Evolutionary conservation across 305 asterid species (phyloP).

Genomic region (Fraxinus xanthoxyloides): DNA sequence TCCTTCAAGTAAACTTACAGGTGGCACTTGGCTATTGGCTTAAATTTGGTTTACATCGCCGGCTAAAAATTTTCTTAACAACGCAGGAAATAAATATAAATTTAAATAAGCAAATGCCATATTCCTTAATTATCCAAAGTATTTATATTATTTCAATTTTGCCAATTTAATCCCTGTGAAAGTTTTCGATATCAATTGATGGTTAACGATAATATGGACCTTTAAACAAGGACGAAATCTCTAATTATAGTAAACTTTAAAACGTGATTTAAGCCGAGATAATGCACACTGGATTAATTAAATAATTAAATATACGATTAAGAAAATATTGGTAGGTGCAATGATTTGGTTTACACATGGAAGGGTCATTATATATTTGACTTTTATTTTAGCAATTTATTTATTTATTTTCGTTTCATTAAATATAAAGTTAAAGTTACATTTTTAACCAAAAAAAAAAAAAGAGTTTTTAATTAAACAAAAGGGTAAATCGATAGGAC

Average conservation of each 20-base stretch:
- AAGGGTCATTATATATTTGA: constrained; percentile 14
- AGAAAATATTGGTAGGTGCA: not conserved
- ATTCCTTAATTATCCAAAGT: too few relatives aligned
- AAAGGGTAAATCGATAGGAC: not conserved
- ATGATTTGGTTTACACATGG: constrained; percentile 16
- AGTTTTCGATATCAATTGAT: too few relatives aligned
- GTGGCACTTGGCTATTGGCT: not conserved
- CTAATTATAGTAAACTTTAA: not conserved
- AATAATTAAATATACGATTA: not conserved
- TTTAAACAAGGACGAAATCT: too few relatives aligned
- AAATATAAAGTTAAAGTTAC: not conserved
- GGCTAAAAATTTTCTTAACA: not conserved
- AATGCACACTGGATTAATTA: not conserved
- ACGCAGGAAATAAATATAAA: not conserved
- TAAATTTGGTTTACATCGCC: not conserved
- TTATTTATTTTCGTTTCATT: too few relatives aligned
- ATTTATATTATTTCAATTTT: too few relatives aligned
- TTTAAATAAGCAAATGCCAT: too few relatives aligned
- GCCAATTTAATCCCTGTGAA: too few relatives aligned
- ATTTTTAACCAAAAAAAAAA: too few relatives aligned
- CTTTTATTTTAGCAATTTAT: not conserved
- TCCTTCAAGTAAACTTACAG: too few relatives aligned
- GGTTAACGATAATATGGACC: too few relatives aligned
- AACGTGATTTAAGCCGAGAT: constrained; percentile 16
- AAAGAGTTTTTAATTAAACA: too few relatives aligned